Conservation (phyloP, 2,329 filamentous ascomycete genomes). For the Helotiales sp. region DNA sequence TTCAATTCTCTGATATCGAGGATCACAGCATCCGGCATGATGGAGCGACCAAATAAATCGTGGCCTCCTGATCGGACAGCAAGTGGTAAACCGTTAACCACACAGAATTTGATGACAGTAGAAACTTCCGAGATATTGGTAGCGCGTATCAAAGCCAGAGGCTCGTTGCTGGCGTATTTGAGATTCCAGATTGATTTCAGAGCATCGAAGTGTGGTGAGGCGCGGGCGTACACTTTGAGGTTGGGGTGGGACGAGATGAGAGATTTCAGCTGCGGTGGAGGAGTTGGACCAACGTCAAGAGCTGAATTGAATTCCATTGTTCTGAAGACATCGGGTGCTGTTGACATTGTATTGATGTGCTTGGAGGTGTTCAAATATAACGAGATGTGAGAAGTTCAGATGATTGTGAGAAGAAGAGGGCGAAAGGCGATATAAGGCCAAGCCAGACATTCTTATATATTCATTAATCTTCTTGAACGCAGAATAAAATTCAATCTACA, state of each 20-base stretch:
- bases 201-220: not conserved
- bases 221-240: not conserved
- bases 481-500: too few species aligned
- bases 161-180: not conserved
- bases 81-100: not conserved
- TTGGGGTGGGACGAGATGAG: not conserved
- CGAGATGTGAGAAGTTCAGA: too few species aligned
- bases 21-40: not conserved
- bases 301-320: not conserved
- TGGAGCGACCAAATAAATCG: not conserved
- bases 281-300: not conserved
- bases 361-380: not conserved
- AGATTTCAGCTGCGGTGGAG: not conserved
- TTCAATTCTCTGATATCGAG: not conserved
- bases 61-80: not conserved
- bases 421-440: too few species aligned
- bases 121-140: not conserved
- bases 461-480: too few species aligned
- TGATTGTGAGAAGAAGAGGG: too few species aligned
- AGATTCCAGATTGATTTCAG: conserved; percentile 1
- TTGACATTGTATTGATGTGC: not conserved
- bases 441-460: too few species aligned
- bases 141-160: not conserved
- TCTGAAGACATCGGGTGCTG: not conserved
- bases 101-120: not conserved